Conservation (phyloP, 441 rosid species). For the Manihot esculenta region DNA sequence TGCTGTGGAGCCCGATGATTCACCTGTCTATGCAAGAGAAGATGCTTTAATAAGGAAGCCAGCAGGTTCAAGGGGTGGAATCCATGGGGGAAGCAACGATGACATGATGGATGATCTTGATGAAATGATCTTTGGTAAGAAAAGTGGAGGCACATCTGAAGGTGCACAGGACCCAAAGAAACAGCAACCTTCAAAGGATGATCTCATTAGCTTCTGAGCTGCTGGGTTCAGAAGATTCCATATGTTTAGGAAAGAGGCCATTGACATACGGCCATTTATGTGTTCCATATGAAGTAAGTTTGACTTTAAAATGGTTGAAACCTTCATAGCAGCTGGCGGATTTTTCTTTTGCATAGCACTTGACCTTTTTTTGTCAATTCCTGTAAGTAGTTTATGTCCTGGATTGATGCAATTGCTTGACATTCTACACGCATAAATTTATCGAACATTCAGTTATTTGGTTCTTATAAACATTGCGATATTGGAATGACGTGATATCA, state of each 20-base stretch:
- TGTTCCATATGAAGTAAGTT: conserved; percentile 10
- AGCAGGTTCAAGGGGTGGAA: conserved; percentile 48
- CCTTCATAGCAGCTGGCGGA: conserved; percentile 11
- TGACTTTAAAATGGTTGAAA: conserved; percentile 23
- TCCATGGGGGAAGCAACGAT: conserved; percentile 59
- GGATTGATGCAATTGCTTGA: conserved; percentile 19
- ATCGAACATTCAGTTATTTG: not conserved
- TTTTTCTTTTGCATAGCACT: not conserved
- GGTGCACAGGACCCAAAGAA: conserved; percentile 50
- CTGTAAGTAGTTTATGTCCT: conserved; percentile 26
- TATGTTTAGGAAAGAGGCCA: conserved; percentile 20
- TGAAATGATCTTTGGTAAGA: conserved; percentile 92
- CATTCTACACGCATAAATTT: conserved; percentile 2
- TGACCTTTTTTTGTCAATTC: conserved; percentile 8
- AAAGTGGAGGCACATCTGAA: conserved; percentile 51
- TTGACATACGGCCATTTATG: conserved; percentile 21
- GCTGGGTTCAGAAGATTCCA: conserved; percentile 5
- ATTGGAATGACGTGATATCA: not conserved
- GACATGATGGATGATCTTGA: conserved; percentile 93
- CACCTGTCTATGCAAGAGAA: conserved; percentile 53
- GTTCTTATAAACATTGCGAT: not conserved
- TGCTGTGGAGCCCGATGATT: conserved; percentile 72
- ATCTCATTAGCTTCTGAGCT: conserved; percentile 54
- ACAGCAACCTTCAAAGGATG: conserved; percentile 60
- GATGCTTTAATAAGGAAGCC: conserved; percentile 67